Percentiles rank a stretch among this genome's conserved stretches.
Conservation (phyloP, 805 yeast genomes). For the Starmerella potacharoeniae region DNA sequence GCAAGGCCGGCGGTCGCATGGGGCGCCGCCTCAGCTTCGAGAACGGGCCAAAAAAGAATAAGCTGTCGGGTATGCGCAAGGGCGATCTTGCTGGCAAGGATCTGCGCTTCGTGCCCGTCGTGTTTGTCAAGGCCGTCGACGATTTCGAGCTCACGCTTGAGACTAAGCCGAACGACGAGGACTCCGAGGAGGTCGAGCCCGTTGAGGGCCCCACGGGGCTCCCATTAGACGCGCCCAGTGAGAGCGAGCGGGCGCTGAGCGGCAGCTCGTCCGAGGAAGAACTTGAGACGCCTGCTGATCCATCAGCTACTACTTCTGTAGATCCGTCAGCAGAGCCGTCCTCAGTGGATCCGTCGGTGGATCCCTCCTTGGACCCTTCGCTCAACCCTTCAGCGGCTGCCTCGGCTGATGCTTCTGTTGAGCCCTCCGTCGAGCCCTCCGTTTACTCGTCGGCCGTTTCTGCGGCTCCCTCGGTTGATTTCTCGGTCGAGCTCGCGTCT, state of each 20-base stretch:
- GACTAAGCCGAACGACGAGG: constrained; percentile 1
- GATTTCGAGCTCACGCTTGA: constrained; percentile 1
- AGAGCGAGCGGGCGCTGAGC: not conserved
- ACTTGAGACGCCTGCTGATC: too few species aligned
- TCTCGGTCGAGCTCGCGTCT: too few species aligned
- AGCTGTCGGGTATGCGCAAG: constrained; percentile 3
- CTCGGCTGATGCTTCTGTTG: not conserved
- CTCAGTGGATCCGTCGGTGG: too few species aligned
- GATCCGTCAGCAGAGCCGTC: too few species aligned
- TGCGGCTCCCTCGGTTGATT: too few species aligned
- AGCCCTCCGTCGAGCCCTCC: too few species aligned
- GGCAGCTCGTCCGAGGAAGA: not conserved
- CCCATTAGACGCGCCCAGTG: not conserved
- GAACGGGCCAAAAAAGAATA: not conserved
- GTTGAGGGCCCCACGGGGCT: not conserved
- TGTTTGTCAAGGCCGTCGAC: constrained; percentile 12
- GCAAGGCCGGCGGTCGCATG: not conserved
- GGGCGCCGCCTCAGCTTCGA: not conserved
- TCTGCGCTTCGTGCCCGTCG: constrained; percentile 17
- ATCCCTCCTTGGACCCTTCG: not conserved
- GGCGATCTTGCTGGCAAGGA: constrained; percentile 1
- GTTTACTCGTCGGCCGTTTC: too few species aligned
- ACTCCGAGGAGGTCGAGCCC: not conserved
- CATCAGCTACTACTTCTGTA: too few species aligned
- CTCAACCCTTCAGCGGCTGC: not conserved